Evolutionary conservation across 1,139 yeast species (phyloP).

Genomic region (Sugiyamaella paludigena): DNA sequence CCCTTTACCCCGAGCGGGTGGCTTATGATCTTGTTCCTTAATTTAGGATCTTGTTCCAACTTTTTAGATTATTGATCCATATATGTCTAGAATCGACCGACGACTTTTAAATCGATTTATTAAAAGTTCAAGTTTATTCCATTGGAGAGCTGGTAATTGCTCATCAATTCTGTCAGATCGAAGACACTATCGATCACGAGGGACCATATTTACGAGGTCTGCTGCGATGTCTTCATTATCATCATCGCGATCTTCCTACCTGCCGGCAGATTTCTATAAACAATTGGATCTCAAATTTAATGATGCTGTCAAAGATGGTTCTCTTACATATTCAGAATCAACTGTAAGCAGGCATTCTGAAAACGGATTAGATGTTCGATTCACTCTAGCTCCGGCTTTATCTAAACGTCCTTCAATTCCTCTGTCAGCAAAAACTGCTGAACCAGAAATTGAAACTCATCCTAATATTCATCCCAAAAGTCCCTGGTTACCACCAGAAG

Average conservation of each 20-base stretch:
- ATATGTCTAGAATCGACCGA: too few relatives aligned
- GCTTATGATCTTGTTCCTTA: too few relatives aligned
- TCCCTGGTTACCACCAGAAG: conserved; percentile 82
- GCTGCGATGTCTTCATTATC: conserved; percentile 10
- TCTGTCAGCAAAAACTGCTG: conserved; percentile 30
- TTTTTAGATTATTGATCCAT: too few relatives aligned
- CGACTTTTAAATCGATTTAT: too few relatives aligned
- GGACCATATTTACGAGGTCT: too few relatives aligned
- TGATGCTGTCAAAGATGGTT: conserved; percentile 35
- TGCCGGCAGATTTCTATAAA: conserved; percentile 23
- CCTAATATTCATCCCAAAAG: conserved; percentile 39
- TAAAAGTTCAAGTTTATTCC: too few relatives aligned
- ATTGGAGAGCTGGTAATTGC: too few relatives aligned
- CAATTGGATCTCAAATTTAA: conserved; percentile 33
- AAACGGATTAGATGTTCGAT: conserved; percentile 40
- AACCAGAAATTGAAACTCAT: conserved; percentile 9
- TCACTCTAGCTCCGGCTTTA: conserved; percentile 50
- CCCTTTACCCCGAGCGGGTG: too few relatives aligned
- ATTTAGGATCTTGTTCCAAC: too few relatives aligned
- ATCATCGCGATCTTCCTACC: neutral
- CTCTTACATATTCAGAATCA: conserved; percentile 34
- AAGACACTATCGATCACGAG: too few relatives aligned
- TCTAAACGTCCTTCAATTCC: conserved; percentile 53
- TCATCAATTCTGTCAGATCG: too few relatives aligned
- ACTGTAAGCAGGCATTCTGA: conserved; percentile 25